These are phyloP conservation scores for Pseudopyricularia javanii DNA, from an alignment of 2,329 filamentous ascomycete species.

Conservation along the genomic window DNA sequence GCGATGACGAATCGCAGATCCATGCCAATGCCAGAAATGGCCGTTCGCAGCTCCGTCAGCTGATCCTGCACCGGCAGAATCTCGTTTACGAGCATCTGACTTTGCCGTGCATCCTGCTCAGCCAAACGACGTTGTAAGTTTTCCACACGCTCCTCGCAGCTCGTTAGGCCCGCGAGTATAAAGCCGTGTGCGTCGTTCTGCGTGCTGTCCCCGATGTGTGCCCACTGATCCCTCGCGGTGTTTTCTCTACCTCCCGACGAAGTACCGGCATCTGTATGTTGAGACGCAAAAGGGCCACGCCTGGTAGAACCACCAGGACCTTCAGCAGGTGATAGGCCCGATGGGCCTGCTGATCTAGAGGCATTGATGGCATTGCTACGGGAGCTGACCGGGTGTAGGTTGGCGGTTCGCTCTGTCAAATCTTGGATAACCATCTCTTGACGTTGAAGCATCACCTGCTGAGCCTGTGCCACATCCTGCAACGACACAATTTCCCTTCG, in stretches of 20 bases:
- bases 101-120: conserved; percentile 47
- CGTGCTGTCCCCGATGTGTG: neutral
- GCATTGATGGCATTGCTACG: neutral
- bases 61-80: conserved; percentile 50
- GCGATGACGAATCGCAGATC: conserved; percentile 47
- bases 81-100: conserved; percentile 49
- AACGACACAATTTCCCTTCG: conserved; percentile 5
- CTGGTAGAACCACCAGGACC: neutral
- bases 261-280: neutral
- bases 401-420: neutral
- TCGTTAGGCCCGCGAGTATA: neutral
- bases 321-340: neutral
- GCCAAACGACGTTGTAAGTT: conserved; percentile 43
- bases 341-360: neutral
- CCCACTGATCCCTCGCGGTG: neutral
- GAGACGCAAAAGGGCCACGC: neutral
- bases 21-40: conserved; percentile 44
- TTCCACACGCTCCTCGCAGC: conserved; percentile 25
- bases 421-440: neutral
- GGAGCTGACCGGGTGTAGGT: neutral
- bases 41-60: conserved; percentile 46
- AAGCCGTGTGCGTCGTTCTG: neutral
- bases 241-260: neutral
- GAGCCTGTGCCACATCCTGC: neutral
- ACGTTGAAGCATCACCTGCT: neutral